Evolutionary conservation across 768 basidiomycete genomes (phyloP).

Genomic region (Peribolospora kevripleyi): DNA sequence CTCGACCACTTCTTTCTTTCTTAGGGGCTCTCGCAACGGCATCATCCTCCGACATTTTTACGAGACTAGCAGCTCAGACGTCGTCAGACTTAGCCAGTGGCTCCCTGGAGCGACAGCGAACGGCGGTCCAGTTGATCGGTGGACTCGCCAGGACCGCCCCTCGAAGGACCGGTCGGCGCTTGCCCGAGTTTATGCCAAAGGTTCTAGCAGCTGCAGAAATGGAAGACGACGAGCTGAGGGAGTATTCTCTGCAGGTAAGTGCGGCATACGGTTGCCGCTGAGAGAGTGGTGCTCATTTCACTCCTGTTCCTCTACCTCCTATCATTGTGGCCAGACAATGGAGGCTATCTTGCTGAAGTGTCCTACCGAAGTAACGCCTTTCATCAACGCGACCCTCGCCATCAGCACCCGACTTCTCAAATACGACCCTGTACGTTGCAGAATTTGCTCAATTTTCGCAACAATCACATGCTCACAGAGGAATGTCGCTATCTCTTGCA

Average conservation of each 20-base stretch:
- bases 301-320: not conserved
- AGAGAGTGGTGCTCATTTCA: not conserved
- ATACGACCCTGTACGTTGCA: conserved; percentile 56
- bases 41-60: not conserved
- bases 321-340: conserved; percentile 33
- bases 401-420: conserved; percentile 57
- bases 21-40: not conserved
- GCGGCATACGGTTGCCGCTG: conserved; percentile 5
- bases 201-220: conserved; percentile 42
- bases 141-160: conserved; percentile 56
- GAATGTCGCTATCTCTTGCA: conserved; percentile 10
- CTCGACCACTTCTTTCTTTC: conserved; percentile 44
- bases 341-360: conserved; percentile 65
- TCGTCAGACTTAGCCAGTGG: not conserved
- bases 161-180: conserved; percentile 34
- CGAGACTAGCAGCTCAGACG: not conserved
- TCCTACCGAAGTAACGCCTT: conserved; percentile 55
- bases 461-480: not conserved
- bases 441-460: not conserved
- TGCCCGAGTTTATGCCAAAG: conserved; percentile 22
- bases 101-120: conserved; percentile 4
- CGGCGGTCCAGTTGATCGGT: conserved; percentile 34
- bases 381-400: conserved; percentile 41
- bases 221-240: conserved; percentile 63
- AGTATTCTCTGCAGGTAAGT: conserved; percentile 48